These are phyloP conservation scores for Citrus hindsii DNA, from an alignment of 345 rosid genomes.

Conservation along the genomic window DNA sequence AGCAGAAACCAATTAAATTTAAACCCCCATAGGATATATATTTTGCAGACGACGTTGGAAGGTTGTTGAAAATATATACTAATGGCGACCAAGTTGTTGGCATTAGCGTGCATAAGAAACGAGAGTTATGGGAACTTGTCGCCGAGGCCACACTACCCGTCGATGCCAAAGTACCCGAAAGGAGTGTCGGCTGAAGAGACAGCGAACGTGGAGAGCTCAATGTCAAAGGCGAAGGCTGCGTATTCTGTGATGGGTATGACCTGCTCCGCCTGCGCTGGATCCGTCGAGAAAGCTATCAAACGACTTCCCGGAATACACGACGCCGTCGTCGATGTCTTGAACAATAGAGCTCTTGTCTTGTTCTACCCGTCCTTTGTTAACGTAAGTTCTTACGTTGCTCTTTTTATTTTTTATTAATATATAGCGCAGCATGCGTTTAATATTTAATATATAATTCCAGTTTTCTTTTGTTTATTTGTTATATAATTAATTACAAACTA, in stretches of 20 bases:
- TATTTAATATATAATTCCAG: too few species aligned
- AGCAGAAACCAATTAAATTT: neutral
- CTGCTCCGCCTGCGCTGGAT: slow-evolving; percentile 90
- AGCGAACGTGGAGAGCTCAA: slow-evolving; percentile 28
- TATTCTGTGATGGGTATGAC: slow-evolving; percentile 82
- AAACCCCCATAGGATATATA: neutral
- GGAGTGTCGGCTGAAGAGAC: slow-evolving; percentile 35
- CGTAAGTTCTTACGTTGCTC: slow-evolving; percentile 33
- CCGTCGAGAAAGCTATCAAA: slow-evolving; percentile 87
- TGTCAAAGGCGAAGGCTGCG: slow-evolving; percentile 48
- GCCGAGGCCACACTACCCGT: slow-evolving; percentile 55
- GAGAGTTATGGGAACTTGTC: slow-evolving; percentile 42
- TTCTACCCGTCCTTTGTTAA: slow-evolving; percentile 56
- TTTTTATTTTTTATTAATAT: too few species aligned
- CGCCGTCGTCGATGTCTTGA: slow-evolving; percentile 72
- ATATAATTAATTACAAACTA: too few species aligned
- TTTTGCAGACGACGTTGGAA: neutral
- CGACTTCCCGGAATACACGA: slow-evolving; percentile 81
- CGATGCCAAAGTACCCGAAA: slow-evolving; percentile 64
- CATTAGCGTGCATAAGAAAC: slow-evolving; percentile 59
- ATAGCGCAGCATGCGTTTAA: too few species aligned
- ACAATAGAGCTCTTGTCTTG: slow-evolving; percentile 59
- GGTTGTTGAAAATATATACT: neutral
- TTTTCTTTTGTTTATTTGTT: too few species aligned
- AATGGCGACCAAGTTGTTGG: slow-evolving; percentile 74